Conservation (phyloP, 192 early-diverging fungal species). For the Gonapodya sp. region DNA sequence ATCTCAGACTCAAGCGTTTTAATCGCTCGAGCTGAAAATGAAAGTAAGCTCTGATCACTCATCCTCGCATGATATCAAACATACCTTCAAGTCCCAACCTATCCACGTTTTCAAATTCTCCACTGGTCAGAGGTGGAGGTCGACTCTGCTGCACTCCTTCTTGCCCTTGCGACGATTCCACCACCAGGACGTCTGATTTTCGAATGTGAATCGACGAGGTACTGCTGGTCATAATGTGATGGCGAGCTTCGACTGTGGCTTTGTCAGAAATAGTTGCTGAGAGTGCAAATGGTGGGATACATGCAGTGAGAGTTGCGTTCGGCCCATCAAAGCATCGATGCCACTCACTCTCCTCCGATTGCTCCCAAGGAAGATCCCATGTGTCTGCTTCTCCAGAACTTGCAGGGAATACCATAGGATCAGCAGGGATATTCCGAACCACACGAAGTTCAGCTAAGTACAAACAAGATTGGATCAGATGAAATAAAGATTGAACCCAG, state of each 20-base stretch:
- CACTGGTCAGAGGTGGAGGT: no score
- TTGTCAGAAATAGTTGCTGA: not conserved
- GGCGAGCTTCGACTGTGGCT: not conserved
- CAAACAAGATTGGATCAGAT: not conserved
- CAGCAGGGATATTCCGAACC: not conserved
- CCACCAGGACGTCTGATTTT: no score
- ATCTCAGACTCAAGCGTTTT: no score
- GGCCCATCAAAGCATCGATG: not conserved
- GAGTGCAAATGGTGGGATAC: no score
- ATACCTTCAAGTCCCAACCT: no score
- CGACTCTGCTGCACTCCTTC: no score
- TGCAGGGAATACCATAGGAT: not conserved
- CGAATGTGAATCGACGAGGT: not conserved
- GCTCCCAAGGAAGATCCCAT: not conserved
- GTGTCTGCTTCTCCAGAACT: not conserved
- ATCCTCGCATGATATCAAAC: no score
- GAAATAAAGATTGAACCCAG: not conserved
- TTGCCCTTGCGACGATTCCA: no score
- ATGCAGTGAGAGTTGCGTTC: not conserved
- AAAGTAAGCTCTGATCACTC: no score
- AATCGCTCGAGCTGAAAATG: no score
- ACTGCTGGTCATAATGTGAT: not conserved
- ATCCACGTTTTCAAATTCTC: no score
- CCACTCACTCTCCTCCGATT: not conserved
- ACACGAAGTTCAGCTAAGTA: not conserved